Evolutionary conservation across 2,329 filamentous ascomycete genomes (phyloP).

Genomic region (Cercospora sp.): DNA sequence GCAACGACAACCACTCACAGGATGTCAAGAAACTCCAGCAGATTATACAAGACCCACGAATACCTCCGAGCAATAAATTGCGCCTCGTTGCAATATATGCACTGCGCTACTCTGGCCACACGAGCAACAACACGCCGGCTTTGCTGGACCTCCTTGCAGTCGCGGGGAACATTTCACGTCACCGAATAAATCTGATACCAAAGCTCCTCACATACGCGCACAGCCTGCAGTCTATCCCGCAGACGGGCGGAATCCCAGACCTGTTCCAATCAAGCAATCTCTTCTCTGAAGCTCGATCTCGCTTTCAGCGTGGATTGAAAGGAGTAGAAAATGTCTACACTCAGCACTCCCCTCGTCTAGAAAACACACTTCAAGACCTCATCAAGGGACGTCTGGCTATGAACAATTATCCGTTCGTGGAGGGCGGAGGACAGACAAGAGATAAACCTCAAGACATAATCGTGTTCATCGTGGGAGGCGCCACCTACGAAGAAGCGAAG

Average conservation of each 20-base stretch:
- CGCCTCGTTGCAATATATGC: slow-evolving; percentile 92
- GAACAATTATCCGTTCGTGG: slow-evolving; percentile 88
- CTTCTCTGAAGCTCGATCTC: slow-evolving; percentile 81
- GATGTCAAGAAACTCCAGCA: slow-evolving; percentile 92
- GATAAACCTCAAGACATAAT: slow-evolving; percentile 98
- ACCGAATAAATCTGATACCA: slow-evolving; percentile 74
- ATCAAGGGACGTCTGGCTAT: slow-evolving; percentile 88
- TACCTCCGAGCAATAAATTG: slow-evolving; percentile 80
- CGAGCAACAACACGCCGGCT: slow-evolving; percentile 78
- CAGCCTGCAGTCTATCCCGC: slow-evolving; percentile 69
- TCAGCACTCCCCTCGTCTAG: slow-evolving; percentile 86
- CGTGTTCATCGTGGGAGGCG: slow-evolving; percentile 89
- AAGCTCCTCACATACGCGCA: slow-evolving; percentile 83
- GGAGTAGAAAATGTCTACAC: slow-evolving; percentile 99
- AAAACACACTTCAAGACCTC: slow-evolving; percentile 84
- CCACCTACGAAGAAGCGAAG: slow-evolving; percentile 96
- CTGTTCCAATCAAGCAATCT: slow-evolving; percentile 90
- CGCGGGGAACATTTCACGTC: slow-evolving; percentile 74
- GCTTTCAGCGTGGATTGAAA: slow-evolving; percentile 85
- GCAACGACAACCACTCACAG: slow-evolving; percentile 88
- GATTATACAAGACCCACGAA: slow-evolving; percentile 75
- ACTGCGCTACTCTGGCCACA: slow-evolving; percentile 83
- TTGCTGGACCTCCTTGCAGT: slow-evolving; percentile 83
- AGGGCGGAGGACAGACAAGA: slow-evolving; percentile 78
- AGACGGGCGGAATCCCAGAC: slow-evolving; percentile 76